Evolutionary conservation across 2,329 filamentous ascomycete genomes (phyloP).

Genomic region (Aspergillus sp.): DNA sequence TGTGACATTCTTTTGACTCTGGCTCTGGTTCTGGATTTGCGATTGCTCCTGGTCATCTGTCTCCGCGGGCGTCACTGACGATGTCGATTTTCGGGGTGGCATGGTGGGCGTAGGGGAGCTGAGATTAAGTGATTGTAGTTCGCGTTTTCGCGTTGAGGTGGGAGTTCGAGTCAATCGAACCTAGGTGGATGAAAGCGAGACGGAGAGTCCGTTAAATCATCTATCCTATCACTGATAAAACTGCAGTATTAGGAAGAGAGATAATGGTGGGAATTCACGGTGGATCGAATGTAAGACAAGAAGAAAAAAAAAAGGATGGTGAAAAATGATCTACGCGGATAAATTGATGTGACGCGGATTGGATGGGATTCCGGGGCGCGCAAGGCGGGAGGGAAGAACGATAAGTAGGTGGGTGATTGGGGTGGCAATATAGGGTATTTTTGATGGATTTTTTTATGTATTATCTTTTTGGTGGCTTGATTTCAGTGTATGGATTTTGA

Average conservation of each 20-base stretch:
- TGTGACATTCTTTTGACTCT: slow-evolving; percentile 15
- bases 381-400: too few species aligned
- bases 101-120: slow-evolving; percentile 9
- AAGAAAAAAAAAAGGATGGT: background rate
- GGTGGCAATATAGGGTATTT: too few species aligned
- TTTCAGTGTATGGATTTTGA: too few species aligned
- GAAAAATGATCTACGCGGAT: slow-evolving; percentile 1
- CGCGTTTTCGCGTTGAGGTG: background rate
- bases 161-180: background rate
- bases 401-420: too few species aligned
- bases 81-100: slow-evolving; percentile 34
- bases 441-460: too few species aligned
- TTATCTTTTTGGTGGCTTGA: too few species aligned
- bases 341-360: background rate
- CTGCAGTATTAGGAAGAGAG: too few species aligned
- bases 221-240: too few species aligned
- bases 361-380: background rate
- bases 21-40: slow-evolving; percentile 12
- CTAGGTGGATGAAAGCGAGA: background rate
- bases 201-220: background rate
- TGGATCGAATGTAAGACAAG: background rate
- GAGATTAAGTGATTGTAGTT: too few species aligned
- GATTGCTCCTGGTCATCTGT: slow-evolving; percentile 3
- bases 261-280: background rate
- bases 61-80: slow-evolving; percentile 11